These are phyloP conservation scores for Vigna unguiculata DNA, from an alignment of 306 rosid species.

Conservation along the genomic window DNA sequence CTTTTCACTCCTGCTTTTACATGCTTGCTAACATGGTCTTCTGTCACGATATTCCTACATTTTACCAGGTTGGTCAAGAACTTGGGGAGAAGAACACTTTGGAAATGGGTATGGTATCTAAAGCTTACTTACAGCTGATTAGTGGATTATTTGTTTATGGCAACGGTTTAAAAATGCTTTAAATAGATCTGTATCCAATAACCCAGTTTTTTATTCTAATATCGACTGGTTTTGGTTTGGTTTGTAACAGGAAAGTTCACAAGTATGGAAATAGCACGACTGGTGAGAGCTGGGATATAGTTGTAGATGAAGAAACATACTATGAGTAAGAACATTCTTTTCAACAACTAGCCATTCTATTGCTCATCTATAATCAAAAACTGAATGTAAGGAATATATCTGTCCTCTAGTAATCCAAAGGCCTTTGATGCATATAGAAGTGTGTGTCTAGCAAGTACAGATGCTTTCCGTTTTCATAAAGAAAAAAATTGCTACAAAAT, in stretches of 20 bases:
- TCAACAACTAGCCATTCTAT: neutral
- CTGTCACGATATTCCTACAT: slow-evolving; percentile 24
- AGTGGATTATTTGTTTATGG: slow-evolving; percentile 29
- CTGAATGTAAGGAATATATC: neutral
- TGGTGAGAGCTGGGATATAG: slow-evolving; percentile 96
- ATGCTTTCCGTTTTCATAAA: neutral
- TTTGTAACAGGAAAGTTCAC: slow-evolving; percentile 85
- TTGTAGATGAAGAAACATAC: slow-evolving; percentile 91
- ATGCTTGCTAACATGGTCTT: slow-evolving; percentile 25
- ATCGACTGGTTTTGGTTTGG: slow-evolving; percentile 27
- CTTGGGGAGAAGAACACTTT: slow-evolving; percentile 99
- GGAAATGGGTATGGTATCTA: slow-evolving; percentile 84
- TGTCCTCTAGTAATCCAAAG: neutral
- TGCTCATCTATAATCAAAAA: neutral
- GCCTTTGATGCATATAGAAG: neutral
- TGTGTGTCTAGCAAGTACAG: neutral
- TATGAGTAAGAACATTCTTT: slow-evolving; percentile 73
- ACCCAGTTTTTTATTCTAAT: slow-evolving; percentile 11
- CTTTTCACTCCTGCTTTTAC: neutral
- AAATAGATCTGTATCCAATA: slow-evolving; percentile 22
- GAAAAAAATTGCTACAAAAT: neutral
- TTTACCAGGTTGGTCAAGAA: slow-evolving; percentile 96
- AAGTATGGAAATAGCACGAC: slow-evolving; percentile 97
- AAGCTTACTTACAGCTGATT: slow-evolving; percentile 19
- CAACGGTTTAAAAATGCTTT: slow-evolving; percentile 29